Percentiles rank a stretch among this genome's conserved stretches.
Evolutionary conservation across 352 stramenopile genomes (phyloP).

Genomic region (Pythium pyrilobum): DNA sequence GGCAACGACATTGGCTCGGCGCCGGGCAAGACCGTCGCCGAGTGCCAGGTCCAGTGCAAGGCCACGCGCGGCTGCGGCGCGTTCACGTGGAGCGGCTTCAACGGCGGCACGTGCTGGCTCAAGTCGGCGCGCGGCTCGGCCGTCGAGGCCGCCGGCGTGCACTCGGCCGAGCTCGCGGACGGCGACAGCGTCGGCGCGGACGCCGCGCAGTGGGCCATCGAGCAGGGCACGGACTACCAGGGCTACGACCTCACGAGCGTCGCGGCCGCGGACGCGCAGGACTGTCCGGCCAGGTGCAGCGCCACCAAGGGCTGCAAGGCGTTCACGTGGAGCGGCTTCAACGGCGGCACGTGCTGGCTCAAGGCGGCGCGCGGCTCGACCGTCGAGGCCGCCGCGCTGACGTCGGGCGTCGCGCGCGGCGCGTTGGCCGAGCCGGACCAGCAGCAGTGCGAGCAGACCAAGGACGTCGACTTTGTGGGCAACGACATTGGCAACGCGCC

Average conservation of each 20-base stretch:
- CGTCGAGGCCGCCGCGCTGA: neutral
- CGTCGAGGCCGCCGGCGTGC: neutral
- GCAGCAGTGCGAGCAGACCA: neutral
- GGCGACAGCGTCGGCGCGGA: neutral
- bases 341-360: conserved; percentile 47
- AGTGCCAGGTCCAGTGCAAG: neutral
- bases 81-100: conserved; percentile 38
- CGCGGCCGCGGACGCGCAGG: neutral
- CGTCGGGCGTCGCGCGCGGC: neutral
- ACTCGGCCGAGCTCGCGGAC: conserved; percentile 8
- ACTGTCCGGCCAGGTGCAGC: neutral
- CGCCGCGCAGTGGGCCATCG: neutral
- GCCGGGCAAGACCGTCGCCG: neutral
- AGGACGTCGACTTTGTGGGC: conserved; percentile 20
- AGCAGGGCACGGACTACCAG: neutral
- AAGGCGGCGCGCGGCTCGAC: conserved; percentile 19
- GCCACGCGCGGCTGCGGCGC: neutral
- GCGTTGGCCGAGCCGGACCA: neutral
- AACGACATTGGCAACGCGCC: conserved; percentile 13
- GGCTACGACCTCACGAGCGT: neutral
- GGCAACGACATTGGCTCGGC: conserved; percentile 8
- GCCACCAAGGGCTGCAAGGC: conserved; percentile 5
- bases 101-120: conserved; percentile 49
- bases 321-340: conserved; percentile 39
- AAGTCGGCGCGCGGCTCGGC: conserved; percentile 24